Base-by-base conservation (phyloP, 305 asterid genomes). In the Fraxinus ornus region DNA sequence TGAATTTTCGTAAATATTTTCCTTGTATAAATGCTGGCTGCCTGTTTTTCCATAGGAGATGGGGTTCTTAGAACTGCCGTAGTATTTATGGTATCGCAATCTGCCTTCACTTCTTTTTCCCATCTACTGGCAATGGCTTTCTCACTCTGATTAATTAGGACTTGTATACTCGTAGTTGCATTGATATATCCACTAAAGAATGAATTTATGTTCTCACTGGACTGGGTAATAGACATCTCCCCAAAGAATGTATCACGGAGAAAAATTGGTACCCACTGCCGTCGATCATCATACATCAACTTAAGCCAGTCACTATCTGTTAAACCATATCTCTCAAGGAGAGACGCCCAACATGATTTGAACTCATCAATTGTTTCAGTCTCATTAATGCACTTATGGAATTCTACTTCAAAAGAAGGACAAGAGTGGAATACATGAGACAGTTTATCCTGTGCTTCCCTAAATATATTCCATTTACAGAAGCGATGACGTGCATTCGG, bases 11-110 rank as follows among this genome's bases (percentile, higher is more conserved):
- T 71, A 72, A 92, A 92, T 77, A 92, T 47, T 82, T 87, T 91
- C 78, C 88, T 86, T 5, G 94, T 90, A 88, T 92, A 92, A 60
- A 83, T 83, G 19, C 86, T 90, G 21, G 94, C 90, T 52, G 89
- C 95, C 78, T 90, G 94, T 86, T 90, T 92, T 90, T 92, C 94
- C 93, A 90, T 92, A 7, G 95, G 95, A 77, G 95, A 92, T 44
- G 95, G 95, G 66, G 95, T 92, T 72, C 83, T 92, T 80, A 92
- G 85, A 83, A 83, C 83, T 12, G 94, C 87, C 17, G 89, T 55
- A 32, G 91, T 81, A 71, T 90, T 89, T 88, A 92, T 89, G 12
- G 94, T 89, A 30, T 90, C 93, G 33, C 85, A 89, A 78, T 92
- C 95, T 21, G 92, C 94, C 86, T 87, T 92, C 64, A 92, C 92